These are phyloP conservation scores for Pythium utonaiense DNA, from an alignment of 352 stramenopile genomes.

Conservation along the genomic window DNA sequence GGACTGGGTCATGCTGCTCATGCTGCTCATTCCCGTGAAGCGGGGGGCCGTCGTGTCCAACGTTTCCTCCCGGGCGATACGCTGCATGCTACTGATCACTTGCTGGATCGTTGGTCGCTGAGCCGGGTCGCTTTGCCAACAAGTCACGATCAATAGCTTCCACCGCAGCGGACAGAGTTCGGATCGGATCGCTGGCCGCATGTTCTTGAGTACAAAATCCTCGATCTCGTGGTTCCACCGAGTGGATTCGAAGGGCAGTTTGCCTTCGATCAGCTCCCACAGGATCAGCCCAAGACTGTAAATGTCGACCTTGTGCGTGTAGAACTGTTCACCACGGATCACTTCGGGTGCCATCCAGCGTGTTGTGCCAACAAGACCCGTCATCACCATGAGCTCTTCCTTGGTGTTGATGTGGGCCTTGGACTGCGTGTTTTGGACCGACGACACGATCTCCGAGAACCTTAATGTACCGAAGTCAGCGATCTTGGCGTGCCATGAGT, in stretches of 20 bases:
- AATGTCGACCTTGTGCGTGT: slow-evolving; percentile 89
- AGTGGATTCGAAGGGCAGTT: slow-evolving; percentile 76
- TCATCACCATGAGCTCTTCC: slow-evolving; percentile 60
- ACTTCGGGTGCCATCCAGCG: slow-evolving; percentile 89
- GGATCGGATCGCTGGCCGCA: slow-evolving; percentile 58
- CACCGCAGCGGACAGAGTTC: slow-evolving; percentile 74
- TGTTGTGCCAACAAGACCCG: slow-evolving; percentile 83
- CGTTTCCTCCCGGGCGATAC: slow-evolving; percentile 74
- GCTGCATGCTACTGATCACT: slow-evolving; percentile 79
- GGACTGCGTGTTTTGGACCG: slow-evolving; percentile 41
- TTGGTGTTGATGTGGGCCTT: slow-evolving; percentile 14
- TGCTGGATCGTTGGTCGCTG: slow-evolving; percentile 84
- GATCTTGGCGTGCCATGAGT: slow-evolving; percentile 90
- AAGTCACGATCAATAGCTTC: slow-evolving; percentile 75
- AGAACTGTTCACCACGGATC: slow-evolving; percentile 81
- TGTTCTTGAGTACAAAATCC: slow-evolving; percentile 67
- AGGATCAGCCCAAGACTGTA: slow-evolving; percentile 86
- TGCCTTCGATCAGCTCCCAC: slow-evolving; percentile 85
- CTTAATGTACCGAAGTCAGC: slow-evolving; percentile 87
- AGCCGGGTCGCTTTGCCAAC: slow-evolving; percentile 80
- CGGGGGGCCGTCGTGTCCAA: slow-evolving; percentile 43
- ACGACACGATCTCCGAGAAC: slow-evolving; percentile 85
- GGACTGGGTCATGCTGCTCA: slow-evolving; percentile 27
- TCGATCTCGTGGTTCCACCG: slow-evolving; percentile 87
- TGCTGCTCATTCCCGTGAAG: slow-evolving; percentile 27